phyloP scores from a whole-genome alignment of 2,329 filamentous ascomycete species.

The Lojkania enalia region DNA sequence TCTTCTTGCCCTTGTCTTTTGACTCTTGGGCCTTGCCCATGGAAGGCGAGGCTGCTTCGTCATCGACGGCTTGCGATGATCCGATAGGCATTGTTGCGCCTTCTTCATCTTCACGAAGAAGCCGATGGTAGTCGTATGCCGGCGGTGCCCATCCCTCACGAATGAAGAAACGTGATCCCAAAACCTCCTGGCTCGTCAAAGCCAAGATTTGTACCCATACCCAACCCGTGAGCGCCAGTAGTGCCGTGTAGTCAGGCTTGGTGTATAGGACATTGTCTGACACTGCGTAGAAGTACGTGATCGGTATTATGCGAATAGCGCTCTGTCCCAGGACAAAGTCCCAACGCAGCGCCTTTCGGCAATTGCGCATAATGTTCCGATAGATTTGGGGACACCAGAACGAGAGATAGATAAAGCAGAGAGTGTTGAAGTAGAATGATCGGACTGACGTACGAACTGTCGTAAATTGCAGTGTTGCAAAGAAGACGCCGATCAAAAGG shows the following conservation, averaged over 20 bases:
- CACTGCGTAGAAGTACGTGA: slow-evolving; percentile 83
- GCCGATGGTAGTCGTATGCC: slow-evolving; percentile 93
- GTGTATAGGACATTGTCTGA: slow-evolving; percentile 81
- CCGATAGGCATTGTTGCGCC: slow-evolving; percentile 78
- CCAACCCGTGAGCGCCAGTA: slow-evolving; percentile 72
- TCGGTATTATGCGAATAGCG: slow-evolving; percentile 73
- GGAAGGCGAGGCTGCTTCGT: slow-evolving; percentile 16
- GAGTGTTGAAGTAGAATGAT: slow-evolving; percentile 60
- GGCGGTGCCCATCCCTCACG: slow-evolving; percentile 67
- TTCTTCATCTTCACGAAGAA: slow-evolving; percentile 82
- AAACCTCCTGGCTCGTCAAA: slow-evolving; percentile 78
- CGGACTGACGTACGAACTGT: slow-evolving; percentile 59
- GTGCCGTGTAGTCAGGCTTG: slow-evolving; percentile 66
- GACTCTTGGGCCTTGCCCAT: slow-evolving; percentile 45
- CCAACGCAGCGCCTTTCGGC: slow-evolving; percentile 87
- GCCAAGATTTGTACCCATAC: slow-evolving; percentile 83
- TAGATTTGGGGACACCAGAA: slow-evolving; percentile 92
- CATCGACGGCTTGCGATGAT: slow-evolving; percentile 42
- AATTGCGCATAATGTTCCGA: slow-evolving; percentile 88
- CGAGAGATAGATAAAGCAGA: slow-evolving; percentile 78
- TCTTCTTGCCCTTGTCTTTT: slow-evolving; percentile 59
- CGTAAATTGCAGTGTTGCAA: slow-evolving; percentile 62
- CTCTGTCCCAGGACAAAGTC: slow-evolving; percentile 87
- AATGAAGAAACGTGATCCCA: slow-evolving; percentile 87
- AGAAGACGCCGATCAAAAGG: slow-evolving; percentile 59